These are phyloP conservation scores for Saksenaea oblongispora DNA, from an alignment of 371 early-diverging fungal genomes.

Conservation along the genomic window DNA sequence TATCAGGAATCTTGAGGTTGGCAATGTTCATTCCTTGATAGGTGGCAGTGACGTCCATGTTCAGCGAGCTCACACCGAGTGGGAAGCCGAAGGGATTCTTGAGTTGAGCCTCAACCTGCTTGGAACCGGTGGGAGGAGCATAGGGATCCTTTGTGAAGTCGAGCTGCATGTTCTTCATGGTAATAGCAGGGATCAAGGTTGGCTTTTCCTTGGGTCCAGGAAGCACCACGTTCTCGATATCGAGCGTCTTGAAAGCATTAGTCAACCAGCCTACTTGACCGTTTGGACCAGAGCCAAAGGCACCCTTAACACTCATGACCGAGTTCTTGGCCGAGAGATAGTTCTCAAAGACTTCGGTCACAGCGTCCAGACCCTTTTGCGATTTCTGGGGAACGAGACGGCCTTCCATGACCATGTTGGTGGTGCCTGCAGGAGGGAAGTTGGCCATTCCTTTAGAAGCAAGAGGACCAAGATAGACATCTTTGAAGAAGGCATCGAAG, in stretches of 20 bases:
- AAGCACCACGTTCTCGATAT: conserved; percentile 48
- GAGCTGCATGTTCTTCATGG: conserved; percentile 49
- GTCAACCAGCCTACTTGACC: conserved; percentile 60
- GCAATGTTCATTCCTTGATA: conserved; percentile 39
- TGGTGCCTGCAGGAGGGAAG: conserved; percentile 28
- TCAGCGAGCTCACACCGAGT: conserved; percentile 42
- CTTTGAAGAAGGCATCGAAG: conserved; percentile 25
- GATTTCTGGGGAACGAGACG: conserved; percentile 47
- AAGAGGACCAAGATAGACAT: conserved; percentile 32
- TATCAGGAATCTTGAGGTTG: conserved; percentile 44
- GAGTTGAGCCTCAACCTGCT: conserved; percentile 43
- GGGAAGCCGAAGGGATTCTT: conserved; percentile 60
- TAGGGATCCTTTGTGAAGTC: conserved; percentile 54
- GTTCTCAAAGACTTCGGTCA: conserved; percentile 52
- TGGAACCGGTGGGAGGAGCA: conserved; percentile 47
- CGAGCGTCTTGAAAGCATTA: conserved; percentile 52
- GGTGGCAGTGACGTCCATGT: conserved; percentile 42
- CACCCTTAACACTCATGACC: conserved; percentile 45
- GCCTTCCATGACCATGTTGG: conserved; percentile 41
- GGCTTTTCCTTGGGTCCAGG: conserved; percentile 44
- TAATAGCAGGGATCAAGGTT: conserved; percentile 45
- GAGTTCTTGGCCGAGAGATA: conserved; percentile 46
- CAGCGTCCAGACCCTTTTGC: conserved; percentile 39
- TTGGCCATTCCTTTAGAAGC: conserved; percentile 21
- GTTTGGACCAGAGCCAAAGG: conserved; percentile 49